Conservation (phyloP, 768 basidiomycete genomes). For the Lentinula raphanica region DNA sequence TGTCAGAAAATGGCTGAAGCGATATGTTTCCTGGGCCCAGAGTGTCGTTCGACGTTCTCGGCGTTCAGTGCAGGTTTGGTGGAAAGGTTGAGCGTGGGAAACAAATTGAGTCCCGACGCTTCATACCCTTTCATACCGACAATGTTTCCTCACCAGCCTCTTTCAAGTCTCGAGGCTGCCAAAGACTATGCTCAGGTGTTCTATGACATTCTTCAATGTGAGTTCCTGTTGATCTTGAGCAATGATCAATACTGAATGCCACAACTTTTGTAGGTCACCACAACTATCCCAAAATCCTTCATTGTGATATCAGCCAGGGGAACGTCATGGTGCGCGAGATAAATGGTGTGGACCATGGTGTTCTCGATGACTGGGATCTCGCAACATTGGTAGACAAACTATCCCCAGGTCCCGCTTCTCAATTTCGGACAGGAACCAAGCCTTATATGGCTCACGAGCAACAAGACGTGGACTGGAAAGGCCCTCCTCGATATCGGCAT, state of each 20-base stretch:
- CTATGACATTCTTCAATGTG: background rate
- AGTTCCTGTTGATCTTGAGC: background rate
- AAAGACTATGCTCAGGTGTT: background rate
- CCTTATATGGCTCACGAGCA: background rate
- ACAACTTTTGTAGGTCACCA: background rate
- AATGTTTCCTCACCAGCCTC: too few species aligned
- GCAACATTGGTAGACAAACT: background rate
- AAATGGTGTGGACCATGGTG: background rate
- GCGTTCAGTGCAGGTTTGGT: background rate
- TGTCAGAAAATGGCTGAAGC: background rate
- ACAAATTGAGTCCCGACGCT: background rate
- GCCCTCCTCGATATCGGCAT: background rate
- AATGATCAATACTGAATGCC: background rate
- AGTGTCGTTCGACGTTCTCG: background rate
- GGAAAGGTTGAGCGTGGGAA: background rate
- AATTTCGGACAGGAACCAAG: background rate
- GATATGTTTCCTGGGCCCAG: background rate
- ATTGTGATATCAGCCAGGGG: background rate
- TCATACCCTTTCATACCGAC: too few species aligned
- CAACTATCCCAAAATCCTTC: background rate
- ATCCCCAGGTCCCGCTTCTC: background rate
- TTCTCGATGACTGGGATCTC: slow-evolving; percentile 1
- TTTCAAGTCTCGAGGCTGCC: background rate
- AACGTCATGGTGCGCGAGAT: background rate
- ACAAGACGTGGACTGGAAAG: background rate